Percentiles rank a stretch among this genome's conserved stretches.
Evolutionary conservation across 176 grass and related monocot genomes (phyloP).

Genomic region (Aegilops speltoides): DNA sequence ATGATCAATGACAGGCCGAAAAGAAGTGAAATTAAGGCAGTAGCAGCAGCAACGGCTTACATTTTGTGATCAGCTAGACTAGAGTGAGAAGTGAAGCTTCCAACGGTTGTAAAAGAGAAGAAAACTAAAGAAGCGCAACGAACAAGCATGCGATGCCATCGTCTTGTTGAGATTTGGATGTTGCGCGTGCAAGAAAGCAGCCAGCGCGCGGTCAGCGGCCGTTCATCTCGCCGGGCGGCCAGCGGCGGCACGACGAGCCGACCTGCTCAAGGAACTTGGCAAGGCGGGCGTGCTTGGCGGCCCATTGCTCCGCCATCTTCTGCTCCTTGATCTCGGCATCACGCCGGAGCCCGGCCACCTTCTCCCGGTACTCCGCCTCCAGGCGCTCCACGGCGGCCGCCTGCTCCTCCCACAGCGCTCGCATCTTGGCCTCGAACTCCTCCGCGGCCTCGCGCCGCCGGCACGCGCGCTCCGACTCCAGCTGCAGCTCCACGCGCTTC

Average conservation of each 20-base stretch:
- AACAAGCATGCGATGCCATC: background rate
- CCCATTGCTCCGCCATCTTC: slow-evolving; percentile 95
- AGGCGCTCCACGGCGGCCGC: slow-evolving; percentile 61
- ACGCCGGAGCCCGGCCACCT: slow-evolving; percentile 62
- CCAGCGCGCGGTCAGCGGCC: slow-evolving; percentile 35
- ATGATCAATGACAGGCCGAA: background rate
- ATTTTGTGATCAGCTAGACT: slow-evolving; percentile 30
- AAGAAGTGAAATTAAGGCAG: background rate
- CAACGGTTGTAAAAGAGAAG: background rate
- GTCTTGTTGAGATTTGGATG: slow-evolving; percentile 1
- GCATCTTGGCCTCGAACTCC: slow-evolving; percentile 79
- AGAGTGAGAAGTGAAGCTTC: slow-evolving; percentile 11
- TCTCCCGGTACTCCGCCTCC: slow-evolving; percentile 75
- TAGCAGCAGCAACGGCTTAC: background rate
- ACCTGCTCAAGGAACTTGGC: slow-evolving; percentile 78
- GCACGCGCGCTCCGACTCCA: slow-evolving; percentile 70
- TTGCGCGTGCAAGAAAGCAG: background rate
- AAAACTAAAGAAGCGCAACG: background rate
- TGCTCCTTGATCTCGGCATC: slow-evolving; percentile 91
- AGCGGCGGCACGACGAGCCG: slow-evolving; percentile 15
- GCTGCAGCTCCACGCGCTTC: slow-evolving; percentile 86
- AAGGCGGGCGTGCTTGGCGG: slow-evolving; percentile 75
- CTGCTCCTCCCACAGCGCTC: slow-evolving; percentile 67
- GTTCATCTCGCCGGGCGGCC: slow-evolving; percentile 60
- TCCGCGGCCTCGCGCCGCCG: slow-evolving; percentile 76